phyloP scores from a whole-genome alignment of 1,139 yeast genomes.

The Komagataea norvegica region DNA sequence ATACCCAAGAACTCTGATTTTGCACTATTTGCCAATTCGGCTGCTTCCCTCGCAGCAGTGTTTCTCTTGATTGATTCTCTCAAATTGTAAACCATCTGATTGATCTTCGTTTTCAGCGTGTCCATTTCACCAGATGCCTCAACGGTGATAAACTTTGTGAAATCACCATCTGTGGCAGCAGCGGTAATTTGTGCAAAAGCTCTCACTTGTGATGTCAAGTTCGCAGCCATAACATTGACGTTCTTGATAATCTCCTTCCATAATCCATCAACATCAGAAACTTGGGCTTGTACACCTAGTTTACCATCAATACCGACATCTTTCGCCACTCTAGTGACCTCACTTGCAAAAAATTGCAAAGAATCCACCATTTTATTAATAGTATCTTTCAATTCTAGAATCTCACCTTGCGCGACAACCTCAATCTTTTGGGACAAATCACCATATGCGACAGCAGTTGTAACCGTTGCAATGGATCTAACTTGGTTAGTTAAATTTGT shows the following conservation, averaged over 20 bases:
- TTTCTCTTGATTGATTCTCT: constrained; percentile 87
- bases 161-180: constrained; percentile 92
- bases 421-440: constrained; percentile 83
- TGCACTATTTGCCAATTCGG: constrained; percentile 83
- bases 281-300: constrained; percentile 88
- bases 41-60: constrained; percentile 92
- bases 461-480: constrained; percentile 83
- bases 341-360: constrained; percentile 82
- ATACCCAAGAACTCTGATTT: constrained; percentile 87
- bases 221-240: constrained; percentile 90
- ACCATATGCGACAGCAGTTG: constrained; percentile 91
- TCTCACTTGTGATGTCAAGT: constrained; percentile 85
- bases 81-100: constrained; percentile 84
- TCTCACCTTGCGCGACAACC: constrained; percentile 89
- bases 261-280: constrained; percentile 81
- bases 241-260: constrained; percentile 91
- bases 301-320: constrained; percentile 94
- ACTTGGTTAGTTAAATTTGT: constrained; percentile 85
- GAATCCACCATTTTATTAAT: constrained; percentile 89
- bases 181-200: constrained; percentile 93
- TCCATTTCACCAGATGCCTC: constrained; percentile 95
- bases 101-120: constrained; percentile 83
- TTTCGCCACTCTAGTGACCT: constrained; percentile 84
- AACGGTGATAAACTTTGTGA: constrained; percentile 82
- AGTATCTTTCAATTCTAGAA: constrained; percentile 72